Conservation (phyloP, 805 yeast genomes). For the Clavispora asparagi region DNA sequence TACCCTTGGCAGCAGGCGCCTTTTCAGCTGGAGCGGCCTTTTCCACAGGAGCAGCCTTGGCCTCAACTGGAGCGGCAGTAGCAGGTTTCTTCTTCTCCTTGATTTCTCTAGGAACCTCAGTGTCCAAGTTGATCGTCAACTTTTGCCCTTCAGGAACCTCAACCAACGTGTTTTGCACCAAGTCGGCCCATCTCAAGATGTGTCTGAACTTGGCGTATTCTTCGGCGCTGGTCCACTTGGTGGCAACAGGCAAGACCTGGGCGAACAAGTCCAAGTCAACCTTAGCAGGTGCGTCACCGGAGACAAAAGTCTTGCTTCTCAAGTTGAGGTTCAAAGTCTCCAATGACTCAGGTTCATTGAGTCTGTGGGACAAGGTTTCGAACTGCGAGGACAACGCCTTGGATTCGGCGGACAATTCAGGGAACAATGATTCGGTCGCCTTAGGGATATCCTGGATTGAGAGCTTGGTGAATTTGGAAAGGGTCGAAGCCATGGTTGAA, state of each 20-base stretch:
- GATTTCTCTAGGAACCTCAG: conserved; percentile 70
- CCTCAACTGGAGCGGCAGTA: conserved; percentile 28
- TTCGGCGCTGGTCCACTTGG: conserved; percentile 48
- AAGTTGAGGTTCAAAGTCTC: conserved; percentile 60
- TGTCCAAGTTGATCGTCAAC: conserved; percentile 51
- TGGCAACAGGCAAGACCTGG: conserved; percentile 56
- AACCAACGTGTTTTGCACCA: conserved; percentile 65
- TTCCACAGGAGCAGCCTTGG: conserved; percentile 28
- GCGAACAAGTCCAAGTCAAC: conserved; percentile 72
- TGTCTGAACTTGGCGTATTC: conserved; percentile 70
- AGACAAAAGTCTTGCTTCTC: conserved; percentile 63
- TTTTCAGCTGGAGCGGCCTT: conserved; percentile 30
- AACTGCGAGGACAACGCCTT: conserved; percentile 76
- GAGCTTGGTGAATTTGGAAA: conserved; percentile 24
- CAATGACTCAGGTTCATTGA: conserved; percentile 42
- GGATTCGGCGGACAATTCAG: conserved; percentile 41
- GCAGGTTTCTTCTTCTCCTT: conserved; percentile 54
- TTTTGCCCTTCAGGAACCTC: conserved; percentile 51
- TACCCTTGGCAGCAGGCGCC: conserved; percentile 10
- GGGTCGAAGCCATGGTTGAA: conserved; percentile 25
- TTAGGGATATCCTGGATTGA: conserved; percentile 23
- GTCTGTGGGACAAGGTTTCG: conserved; percentile 62
- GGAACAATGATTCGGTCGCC: conserved; percentile 18
- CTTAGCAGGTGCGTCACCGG: conserved; percentile 60
- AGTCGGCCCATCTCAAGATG: conserved; percentile 87